Evolutionary conservation across 2,329 filamentous ascomycete genomes (phyloP).

Genomic region (Monosporascus sp.): DNA sequence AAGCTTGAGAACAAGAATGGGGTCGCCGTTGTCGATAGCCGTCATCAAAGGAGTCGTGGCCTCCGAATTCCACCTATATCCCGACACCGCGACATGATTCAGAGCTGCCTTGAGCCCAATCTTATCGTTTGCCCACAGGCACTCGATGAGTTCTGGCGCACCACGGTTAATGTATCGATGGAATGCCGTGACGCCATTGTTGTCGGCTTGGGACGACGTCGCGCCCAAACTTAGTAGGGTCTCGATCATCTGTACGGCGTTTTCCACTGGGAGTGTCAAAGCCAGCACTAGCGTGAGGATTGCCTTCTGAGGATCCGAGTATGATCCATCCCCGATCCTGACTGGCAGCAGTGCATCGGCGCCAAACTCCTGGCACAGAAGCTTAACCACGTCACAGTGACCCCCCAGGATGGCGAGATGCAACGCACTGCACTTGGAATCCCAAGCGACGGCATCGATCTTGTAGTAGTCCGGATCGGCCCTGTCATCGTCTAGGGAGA

Average conservation of each 20-base stretch:
- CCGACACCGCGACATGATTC: constrained; percentile 53
- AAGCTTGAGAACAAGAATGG: constrained; percentile 51
- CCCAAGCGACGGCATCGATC: constrained; percentile 75
- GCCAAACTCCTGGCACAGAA: constrained; percentile 68
- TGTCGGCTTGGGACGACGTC: constrained; percentile 67
- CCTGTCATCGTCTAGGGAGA: constrained; percentile 48
- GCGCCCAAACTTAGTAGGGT: constrained; percentile 66
- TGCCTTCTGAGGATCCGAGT: constrained; percentile 48
- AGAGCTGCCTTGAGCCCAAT: constrained; percentile 58
- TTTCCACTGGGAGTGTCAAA: constrained; percentile 55
- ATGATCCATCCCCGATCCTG: constrained; percentile 51
- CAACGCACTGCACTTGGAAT: constrained; percentile 65
- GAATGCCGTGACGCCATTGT: constrained; percentile 58
- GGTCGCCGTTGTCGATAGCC: constrained; percentile 51
- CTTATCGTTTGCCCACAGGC: constrained; percentile 51
- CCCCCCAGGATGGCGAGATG: constrained; percentile 75
- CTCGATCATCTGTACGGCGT: constrained; percentile 60
- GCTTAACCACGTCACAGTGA: constrained; percentile 61
- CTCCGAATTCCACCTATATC: constrained; percentile 26
- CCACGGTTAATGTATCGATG: constrained; percentile 56
- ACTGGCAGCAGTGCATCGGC: constrained; percentile 72
- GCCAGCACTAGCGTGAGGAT: constrained; percentile 69
- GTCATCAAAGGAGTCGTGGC: constrained; percentile 49
- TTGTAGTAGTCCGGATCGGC: constrained; percentile 76
- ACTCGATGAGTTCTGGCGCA: constrained; percentile 42